Conservation (phyloP, 768 basidiomycete genomes). For the Pleurotus cornucopiae region DNA sequence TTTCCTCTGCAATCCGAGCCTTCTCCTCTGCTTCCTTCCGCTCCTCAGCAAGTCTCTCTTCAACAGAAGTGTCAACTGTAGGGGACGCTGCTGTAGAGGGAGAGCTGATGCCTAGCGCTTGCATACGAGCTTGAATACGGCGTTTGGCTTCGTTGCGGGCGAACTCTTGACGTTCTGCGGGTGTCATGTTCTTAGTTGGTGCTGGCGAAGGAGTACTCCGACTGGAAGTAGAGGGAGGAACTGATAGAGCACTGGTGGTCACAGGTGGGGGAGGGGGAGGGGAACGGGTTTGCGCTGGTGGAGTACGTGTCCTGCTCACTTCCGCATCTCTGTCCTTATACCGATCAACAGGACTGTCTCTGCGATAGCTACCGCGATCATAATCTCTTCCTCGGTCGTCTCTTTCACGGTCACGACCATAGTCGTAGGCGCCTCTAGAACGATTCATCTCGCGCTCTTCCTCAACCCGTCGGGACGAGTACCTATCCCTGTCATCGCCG, state of each 20-base stretch:
- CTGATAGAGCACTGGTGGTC: too few relatives aligned
- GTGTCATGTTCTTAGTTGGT: slow-evolving; percentile 72
- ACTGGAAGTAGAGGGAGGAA: slow-evolving; percentile 40
- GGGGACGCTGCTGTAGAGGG: slow-evolving; percentile 33
- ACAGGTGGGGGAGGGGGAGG: slow-evolving; percentile 31
- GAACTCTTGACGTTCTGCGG: slow-evolving; percentile 77
- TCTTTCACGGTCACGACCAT: slow-evolving; percentile 39
- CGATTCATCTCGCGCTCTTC: slow-evolving; percentile 4
- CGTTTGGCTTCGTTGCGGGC: slow-evolving; percentile 77
- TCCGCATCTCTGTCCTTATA: slow-evolving; percentile 32
- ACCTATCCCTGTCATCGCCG: slow-evolving; percentile 37
- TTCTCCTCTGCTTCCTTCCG: slow-evolving; percentile 91
- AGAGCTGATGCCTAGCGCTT: slow-evolving; percentile 71
- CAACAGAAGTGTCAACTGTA: slow-evolving; percentile 71
- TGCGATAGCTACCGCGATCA: slow-evolving; percentile 13
- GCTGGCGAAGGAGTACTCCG: slow-evolving; percentile 48
- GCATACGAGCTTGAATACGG: slow-evolving; percentile 80
- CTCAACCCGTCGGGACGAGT: slow-evolving; percentile 38
- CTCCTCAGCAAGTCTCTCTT: slow-evolving; percentile 81
- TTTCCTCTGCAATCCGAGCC: slow-evolving; percentile 68
- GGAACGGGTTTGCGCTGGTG: slow-evolving; percentile 38
- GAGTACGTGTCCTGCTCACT: slow-evolving; percentile 33
- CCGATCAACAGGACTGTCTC: slow-evolving; percentile 15
- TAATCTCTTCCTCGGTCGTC: slow-evolving; percentile 34
- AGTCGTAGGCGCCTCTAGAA: slow-evolving; percentile 18